Conservation (phyloP, 768 basidiomycete species). For the Gloeopeniophorella convolvens region DNA sequence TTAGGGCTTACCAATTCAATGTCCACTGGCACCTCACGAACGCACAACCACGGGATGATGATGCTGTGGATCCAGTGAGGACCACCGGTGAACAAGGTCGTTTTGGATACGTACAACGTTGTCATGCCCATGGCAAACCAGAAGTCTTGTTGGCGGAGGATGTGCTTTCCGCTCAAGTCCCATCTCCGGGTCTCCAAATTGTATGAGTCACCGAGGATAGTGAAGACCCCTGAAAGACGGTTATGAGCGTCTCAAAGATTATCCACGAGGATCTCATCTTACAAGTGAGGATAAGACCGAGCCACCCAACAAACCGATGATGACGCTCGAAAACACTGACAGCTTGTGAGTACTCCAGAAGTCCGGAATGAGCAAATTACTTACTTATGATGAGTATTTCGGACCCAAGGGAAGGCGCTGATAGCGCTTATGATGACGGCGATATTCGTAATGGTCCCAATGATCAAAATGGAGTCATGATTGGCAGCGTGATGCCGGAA, state of each 20-base stretch:
- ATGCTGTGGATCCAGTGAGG: conserved; percentile 24
- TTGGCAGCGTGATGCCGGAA: conserved; percentile 32
- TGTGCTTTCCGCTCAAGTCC: conserved; percentile 28
- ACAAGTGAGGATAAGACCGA: conserved; percentile 26
- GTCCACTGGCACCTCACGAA: conserved; percentile 35
- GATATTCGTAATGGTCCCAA: conserved; percentile 36
- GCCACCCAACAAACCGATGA: conserved; percentile 40
- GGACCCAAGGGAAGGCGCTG: conserved; percentile 38
- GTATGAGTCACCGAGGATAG: conserved; percentile 36
- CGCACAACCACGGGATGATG: conserved; percentile 35
- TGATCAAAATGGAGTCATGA: conserved; percentile 32
- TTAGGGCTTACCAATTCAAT: conserved; percentile 33
- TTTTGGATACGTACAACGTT: conserved; percentile 28
- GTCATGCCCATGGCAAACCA: conserved; percentile 40
- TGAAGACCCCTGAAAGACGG: conserved; percentile 34
- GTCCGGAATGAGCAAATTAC: conserved; percentile 12
- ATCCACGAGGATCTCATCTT: not conserved
- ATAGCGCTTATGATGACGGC: conserved; percentile 32
- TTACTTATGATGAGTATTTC: conserved; percentile 39
- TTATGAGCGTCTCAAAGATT: conserved; percentile 1
- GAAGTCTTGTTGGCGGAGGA: conserved; percentile 36
- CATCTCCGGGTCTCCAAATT: conserved; percentile 31
- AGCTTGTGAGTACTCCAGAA: conserved; percentile 15
- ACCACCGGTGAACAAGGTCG: not conserved
- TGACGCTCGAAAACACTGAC: conserved; percentile 37